phyloP scores from a whole-genome alignment of 1,284 basidiomycete species.

The Coniferiporia weirii region DNA sequence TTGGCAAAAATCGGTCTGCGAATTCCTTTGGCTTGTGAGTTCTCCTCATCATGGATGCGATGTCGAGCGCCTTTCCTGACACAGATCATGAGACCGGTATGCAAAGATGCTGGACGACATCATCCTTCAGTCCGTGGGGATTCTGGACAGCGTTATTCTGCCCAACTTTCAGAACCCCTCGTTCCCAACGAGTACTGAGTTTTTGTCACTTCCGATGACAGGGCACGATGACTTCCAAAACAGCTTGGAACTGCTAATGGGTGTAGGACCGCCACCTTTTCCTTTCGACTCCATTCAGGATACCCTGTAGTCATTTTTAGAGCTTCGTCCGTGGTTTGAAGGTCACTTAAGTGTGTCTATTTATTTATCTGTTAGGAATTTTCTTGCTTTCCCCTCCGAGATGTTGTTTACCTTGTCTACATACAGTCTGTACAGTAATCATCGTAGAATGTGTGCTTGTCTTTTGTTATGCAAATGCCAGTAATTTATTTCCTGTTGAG shows the following conservation, averaged over 20 bases:
- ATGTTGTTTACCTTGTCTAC: no score
- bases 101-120: slow-evolving; percentile 53
- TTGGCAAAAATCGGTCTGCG: slow-evolving; percentile 58
- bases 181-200: slow-evolving; percentile 9
- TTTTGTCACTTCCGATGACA: not conserved
- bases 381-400: no score
- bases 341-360: no score
- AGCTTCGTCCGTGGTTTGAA: no score
- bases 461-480: no score
- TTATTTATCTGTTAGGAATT: no score
- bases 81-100: slow-evolving; percentile 43
- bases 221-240: slow-evolving; percentile 5
- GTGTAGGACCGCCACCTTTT: not conserved
- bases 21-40: slow-evolving; percentile 53
- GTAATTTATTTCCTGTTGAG: no score
- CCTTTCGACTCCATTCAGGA: not conserved
- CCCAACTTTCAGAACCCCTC: slow-evolving; percentile 13
- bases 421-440: no score
- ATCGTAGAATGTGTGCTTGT: no score
- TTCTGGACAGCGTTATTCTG: slow-evolving; percentile 8
- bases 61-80: not conserved
- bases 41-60: slow-evolving; percentile 3
- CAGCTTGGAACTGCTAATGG: slow-evolving; percentile 11
- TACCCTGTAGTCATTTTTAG: no score
- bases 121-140: slow-evolving; percentile 29